Base-by-base conservation (phyloP, 2,329 filamentous ascomycete genomes). In the Ophiostoma fasciatum region DNA sequence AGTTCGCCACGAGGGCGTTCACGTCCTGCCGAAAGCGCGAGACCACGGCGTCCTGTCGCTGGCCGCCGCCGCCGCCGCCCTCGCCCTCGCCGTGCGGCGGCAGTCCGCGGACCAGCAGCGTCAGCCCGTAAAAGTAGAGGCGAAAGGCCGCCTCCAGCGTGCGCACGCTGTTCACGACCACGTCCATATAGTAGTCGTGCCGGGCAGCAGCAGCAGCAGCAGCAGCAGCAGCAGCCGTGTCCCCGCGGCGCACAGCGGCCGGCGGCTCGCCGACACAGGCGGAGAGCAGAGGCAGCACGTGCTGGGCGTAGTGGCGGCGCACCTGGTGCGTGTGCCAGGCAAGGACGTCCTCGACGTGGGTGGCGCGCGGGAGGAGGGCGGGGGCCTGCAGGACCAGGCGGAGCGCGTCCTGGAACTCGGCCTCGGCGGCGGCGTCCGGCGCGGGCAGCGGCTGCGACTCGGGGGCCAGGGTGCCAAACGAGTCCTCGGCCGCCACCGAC, bases 1-100 rank as follows among this genome's bases (percentile, higher is more conserved):
- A 75, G 50, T 78, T 78, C 30, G 70, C 67, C 42, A 82, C 66
- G 17, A 80, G 61, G 17, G 75, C 72, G 47, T 78, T 67, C 10
- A 82, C 53, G 43, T 82, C 75, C 33, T 66, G 59, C 13, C 59
- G 61, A 47, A 82, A 79, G 38, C 49, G 49, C 4, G 41, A 31
- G 12, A 48, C 43, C 5, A 66, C 68, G 35, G 49, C 50, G 7
- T 63, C 40, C 13, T 26, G 17, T 2, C 27, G 23, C 7, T 14
- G 30, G 12, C 18, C 27, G 6, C 20, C 14, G 8, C 17, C 25
- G 8, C 10, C 8, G 9, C 14, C n/a, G 17, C 10, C 25, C 4
- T 4, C 5, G 13, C 35, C 17, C 36, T 33, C 25, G 5, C 28
- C 38, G 3, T 7, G 39, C 54, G 53, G 10, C 59, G 52, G 43